Conservation (phyloP, 305 asterid genomes). For the Fraxinus albicans region DNA sequence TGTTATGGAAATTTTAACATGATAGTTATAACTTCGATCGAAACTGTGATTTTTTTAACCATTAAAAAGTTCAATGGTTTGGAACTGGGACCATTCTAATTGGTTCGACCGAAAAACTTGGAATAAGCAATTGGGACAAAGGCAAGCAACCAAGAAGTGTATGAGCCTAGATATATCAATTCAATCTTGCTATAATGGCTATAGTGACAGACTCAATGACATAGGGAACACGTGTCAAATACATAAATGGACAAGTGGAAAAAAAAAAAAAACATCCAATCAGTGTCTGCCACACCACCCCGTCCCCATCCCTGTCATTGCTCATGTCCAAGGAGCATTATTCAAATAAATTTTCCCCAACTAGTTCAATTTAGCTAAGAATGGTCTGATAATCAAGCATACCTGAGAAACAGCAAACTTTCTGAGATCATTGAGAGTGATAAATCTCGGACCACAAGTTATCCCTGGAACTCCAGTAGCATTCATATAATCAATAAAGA, state of each 20-base stretch:
- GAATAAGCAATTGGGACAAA: background rate
- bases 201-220: too few relatives aligned
- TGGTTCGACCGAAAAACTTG: background rate
- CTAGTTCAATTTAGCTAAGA: background rate
- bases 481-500: constrained; percentile 75
- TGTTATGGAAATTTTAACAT: background rate
- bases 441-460: constrained; percentile 57
- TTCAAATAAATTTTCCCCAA: background rate
- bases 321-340: too few relatives aligned
- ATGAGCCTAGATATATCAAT: background rate
- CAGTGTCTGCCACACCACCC: too few relatives aligned
- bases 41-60: background rate
- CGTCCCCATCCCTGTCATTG: too few relatives aligned
- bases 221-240: too few relatives aligned
- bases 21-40: background rate
- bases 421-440: constrained; percentile 37
- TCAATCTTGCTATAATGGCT: too few relatives aligned
- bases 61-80: background rate
- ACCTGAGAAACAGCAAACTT: constrained; percentile 80
- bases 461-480: constrained; percentile 71
- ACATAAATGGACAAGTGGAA: background rate
- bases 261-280: too few relatives aligned
- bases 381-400: background rate
- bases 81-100: background rate
- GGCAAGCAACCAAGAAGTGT: background rate